These are phyloP conservation scores for Boletus rubroflammeus DNA, from an alignment of 768 basidiomycete genomes.

Conservation along the genomic window DNA sequence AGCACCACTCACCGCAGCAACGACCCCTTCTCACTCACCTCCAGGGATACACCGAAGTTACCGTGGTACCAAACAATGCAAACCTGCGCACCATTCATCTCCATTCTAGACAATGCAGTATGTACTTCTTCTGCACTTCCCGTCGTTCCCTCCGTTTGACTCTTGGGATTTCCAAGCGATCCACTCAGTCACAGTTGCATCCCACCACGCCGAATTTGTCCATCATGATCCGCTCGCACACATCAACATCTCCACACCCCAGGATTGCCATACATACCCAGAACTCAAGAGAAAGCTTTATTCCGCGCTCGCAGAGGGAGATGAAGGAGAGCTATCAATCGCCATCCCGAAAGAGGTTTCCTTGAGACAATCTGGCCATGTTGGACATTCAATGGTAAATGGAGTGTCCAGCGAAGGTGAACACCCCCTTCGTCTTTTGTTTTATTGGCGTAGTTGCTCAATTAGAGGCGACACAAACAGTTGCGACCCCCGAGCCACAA, in stretches of 20 bases:
- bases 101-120: conserved; percentile 86
- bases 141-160: conserved; percentile 23
- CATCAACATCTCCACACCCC: conserved; percentile 60
- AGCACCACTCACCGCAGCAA: conserved; percentile 21
- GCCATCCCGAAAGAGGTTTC: conserved; percentile 73
- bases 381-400: conserved; percentile 35
- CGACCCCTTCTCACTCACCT: conserved; percentile 1
- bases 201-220: conserved; percentile 71
- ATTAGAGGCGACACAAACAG: conserved; percentile 30
- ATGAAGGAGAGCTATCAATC: conserved; percentile 94
- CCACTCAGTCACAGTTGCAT: conserved; percentile 68
- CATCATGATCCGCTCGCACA: conserved; percentile 73
- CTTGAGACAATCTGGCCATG: conserved; percentile 55
- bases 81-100: conserved; percentile 83
- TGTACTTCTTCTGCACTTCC: conserved; percentile 29
- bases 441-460: conserved; percentile 6
- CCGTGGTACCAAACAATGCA: conserved; percentile 73
- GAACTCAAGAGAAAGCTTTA: conserved; percentile 92
- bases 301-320: conserved; percentile 83
- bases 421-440: conserved; percentile 4
- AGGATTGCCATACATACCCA: conserved; percentile 84
- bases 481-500: conserved; percentile 80
- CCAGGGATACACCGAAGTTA: conserved; percentile 93
- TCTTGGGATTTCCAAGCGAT: conserved; percentile 46
- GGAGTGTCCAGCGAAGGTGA: conserved; percentile 56